Conservation (phyloP, 495 filamentous ascomycete genomes). For the Staphylotrichum longicolle region DNA sequence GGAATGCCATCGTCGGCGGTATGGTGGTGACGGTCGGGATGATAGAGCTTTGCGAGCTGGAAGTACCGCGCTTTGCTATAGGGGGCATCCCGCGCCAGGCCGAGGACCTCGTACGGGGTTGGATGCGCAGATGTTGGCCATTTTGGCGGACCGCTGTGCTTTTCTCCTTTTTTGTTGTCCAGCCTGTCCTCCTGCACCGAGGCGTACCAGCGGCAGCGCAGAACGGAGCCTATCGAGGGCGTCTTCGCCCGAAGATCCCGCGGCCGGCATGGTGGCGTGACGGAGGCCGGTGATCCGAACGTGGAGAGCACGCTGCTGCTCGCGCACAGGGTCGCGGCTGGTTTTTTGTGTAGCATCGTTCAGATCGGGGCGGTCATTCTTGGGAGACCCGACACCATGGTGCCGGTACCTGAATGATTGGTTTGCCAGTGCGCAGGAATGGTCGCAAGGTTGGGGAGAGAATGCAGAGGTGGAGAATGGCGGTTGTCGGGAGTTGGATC, state of each 20-base stretch:
- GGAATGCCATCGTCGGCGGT: constrained; percentile 46
- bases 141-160: constrained; percentile 30
- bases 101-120: constrained; percentile 92
- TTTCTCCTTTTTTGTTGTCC: background rate
- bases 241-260: constrained; percentile 2
- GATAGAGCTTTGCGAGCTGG: constrained; percentile 91
- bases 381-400: constrained; percentile 17
- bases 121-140: constrained; percentile 51
- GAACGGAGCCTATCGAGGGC: background rate
- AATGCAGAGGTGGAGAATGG: too few species aligned
- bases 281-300: constrained; percentile 21
- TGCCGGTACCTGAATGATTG: background rate
- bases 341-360: constrained; percentile 37
- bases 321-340: constrained; percentile 31
- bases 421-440: too few species aligned
- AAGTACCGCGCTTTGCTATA: constrained; percentile 85
- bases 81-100: constrained; percentile 55
- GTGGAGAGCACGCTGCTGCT: constrained; percentile 24
- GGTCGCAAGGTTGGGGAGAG: too few species aligned
- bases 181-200: constrained; percentile 19
- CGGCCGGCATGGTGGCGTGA: constrained; percentile 35
- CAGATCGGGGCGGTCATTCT: constrained; percentile 30
- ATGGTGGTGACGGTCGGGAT: constrained; percentile 71
- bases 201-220: constrained; percentile 22
- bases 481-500: too few species aligned